Evolutionary conservation across 768 basidiomycete genomes (phyloP).

Genomic region (Kwoniella sp.): DNA sequence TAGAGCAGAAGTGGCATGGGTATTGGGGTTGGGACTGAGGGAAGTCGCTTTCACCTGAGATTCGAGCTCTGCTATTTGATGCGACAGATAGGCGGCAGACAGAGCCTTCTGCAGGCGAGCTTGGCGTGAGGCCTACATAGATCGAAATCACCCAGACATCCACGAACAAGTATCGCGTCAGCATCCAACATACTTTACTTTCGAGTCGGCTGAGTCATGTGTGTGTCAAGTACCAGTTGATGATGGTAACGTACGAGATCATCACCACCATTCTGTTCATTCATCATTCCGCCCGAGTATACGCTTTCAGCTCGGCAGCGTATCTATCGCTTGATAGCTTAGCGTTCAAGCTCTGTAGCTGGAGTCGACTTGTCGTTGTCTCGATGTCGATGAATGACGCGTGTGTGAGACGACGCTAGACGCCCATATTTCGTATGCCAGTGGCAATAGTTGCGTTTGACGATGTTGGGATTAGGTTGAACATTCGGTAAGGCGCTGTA

Average conservation of each 20-base stretch:
- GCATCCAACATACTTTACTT: background rate
- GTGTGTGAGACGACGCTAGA: background rate
- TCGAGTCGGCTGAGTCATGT: background rate
- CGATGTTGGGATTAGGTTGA: background rate
- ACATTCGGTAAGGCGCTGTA: background rate
- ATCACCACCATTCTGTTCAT: constrained; percentile 2
- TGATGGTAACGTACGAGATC: background rate
- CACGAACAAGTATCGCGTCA: background rate
- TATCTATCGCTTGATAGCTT: too few species aligned
- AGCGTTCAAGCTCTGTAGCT: too few species aligned
- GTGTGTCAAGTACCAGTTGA: background rate
- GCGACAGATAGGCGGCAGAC: constrained; percentile 47
- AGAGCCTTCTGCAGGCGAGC: constrained; percentile 50
- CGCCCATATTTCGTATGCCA: background rate
- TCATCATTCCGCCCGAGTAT: background rate
- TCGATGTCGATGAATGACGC: too few species aligned
- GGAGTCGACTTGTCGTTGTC: too few species aligned
- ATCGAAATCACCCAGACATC: background rate
- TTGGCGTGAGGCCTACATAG: constrained; percentile 39
- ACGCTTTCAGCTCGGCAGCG: too few species aligned
- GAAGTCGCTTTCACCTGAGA: constrained; percentile 36
- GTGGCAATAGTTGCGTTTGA: background rate
- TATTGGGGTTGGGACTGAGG: constrained; percentile 4
- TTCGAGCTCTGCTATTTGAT: constrained; percentile 53
- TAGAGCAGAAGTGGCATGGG: background rate